Conservation (phyloP, 2,329 filamentous ascomycete genomes). For the Teratosphaeria epicoccoides region DNA sequence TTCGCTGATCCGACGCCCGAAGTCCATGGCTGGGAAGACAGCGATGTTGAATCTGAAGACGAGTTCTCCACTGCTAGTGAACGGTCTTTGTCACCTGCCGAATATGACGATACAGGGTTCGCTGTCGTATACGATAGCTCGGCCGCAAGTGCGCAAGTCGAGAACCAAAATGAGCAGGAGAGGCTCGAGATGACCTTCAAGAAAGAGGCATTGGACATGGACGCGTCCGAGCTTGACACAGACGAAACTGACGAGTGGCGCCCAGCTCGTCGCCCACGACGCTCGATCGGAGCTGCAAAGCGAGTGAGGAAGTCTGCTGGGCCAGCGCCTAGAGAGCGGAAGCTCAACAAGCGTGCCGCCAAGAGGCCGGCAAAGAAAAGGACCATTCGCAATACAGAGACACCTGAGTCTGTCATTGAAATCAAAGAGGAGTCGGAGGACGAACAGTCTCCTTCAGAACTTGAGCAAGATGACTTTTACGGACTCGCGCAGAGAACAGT, state of each 20-base stretch:
- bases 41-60: background rate
- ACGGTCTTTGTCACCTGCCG: background rate
- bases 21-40: background rate
- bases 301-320: background rate
- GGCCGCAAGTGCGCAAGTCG: background rate
- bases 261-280: background rate
- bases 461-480: background rate
- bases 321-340: background rate
- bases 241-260: background rate
- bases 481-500: background rate
- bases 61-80: background rate
- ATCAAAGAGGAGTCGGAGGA: background rate
- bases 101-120: background rate
- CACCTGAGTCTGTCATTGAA: background rate
- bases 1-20: background rate
- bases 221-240: background rate
- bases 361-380: background rate
- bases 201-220: background rate
- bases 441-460: background rate
- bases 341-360: background rate
- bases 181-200: background rate
- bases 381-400: background rate
- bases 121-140: background rate
- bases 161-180: background rate
- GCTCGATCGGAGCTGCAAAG: background rate